phyloP scores from a whole-genome alignment of 495 filamentous ascomycete genomes.

The Immersiella caudata region DNA sequence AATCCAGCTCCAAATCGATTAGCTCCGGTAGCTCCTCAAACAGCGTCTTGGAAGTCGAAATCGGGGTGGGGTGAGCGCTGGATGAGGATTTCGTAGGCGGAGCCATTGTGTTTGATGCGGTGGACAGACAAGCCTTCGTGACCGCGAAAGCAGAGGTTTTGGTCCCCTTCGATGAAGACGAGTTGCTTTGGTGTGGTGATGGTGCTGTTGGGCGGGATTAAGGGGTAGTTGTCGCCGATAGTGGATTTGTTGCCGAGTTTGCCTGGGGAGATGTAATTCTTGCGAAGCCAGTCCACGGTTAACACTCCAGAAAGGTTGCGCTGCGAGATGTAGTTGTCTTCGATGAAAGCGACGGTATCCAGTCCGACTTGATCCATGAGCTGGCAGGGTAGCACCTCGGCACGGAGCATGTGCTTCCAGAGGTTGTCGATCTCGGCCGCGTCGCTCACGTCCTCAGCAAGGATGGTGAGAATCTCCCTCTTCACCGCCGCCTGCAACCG shows the following conservation, averaged over 20 bases:
- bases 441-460: conserved; percentile 49
- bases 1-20: conserved; percentile 58
- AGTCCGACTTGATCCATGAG: conserved; percentile 39
- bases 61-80: conserved; percentile 13
- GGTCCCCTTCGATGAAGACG: conserved; percentile 33
- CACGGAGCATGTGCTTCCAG: conserved; percentile 38
- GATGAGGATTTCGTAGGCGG: conserved; percentile 44
- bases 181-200: conserved; percentile 61
- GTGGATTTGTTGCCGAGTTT: conserved; percentile 31
- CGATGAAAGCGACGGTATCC: conserved; percentile 46
- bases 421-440: conserved; percentile 50
- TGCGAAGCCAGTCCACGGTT: conserved; percentile 40
- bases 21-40: conserved; percentile 54
- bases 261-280: conserved; percentile 39
- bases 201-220: conserved; percentile 35
- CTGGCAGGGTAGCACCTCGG: conserved; percentile 3
- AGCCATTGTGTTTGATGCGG: conserved; percentile 50
- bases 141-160: conserved; percentile 56
- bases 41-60: conserved; percentile 51
- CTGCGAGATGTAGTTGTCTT: conserved; percentile 40
- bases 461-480: conserved; percentile 44
- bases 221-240: conserved; percentile 17
- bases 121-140: conserved; percentile 55
- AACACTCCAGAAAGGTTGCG: conserved; percentile 38
- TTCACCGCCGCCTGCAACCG: conserved; percentile 60